Evolutionary conservation across 495 filamentous ascomycete genomes (phyloP).

Genomic region (Cenococcum geophilum): DNA sequence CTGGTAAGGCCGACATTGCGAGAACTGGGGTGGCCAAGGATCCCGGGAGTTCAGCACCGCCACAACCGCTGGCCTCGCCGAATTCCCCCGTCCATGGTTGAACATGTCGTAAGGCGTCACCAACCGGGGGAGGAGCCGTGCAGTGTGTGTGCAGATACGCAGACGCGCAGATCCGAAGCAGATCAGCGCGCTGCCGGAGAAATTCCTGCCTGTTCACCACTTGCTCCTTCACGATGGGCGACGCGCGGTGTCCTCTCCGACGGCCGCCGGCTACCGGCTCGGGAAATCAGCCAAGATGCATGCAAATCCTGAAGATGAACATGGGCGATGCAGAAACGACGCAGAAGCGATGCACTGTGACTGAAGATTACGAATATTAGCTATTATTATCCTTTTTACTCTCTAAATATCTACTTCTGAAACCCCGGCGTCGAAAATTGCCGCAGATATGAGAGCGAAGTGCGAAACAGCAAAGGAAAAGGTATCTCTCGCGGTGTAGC

Average conservation of each 20-base stretch:
- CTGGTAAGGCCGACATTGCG: not conserved
- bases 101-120: not conserved
- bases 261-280: not conserved
- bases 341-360: no score
- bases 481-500: not conserved
- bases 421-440: not conserved
- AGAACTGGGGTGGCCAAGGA: not conserved
- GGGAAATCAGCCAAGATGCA: not conserved
- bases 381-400: no score
- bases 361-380: no score
- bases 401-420: no score
- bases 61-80: not conserved
- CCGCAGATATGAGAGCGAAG: not conserved
- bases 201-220: not conserved
- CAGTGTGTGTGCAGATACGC: not conserved
- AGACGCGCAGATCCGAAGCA: not conserved
- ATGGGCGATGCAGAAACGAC: no score
- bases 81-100: not conserved
- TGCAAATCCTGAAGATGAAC: not conserved
- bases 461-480: not conserved
- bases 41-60: not conserved
- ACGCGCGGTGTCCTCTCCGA: not conserved
- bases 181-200: not conserved
- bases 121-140: not conserved
- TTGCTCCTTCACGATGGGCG: not conserved